Percentiles rank a stretch among this genome's conserved stretches.
Evolutionary conservation across 2,329 filamentous ascomycete genomes (phyloP).

Genomic region (Penicillium sp.): DNA sequence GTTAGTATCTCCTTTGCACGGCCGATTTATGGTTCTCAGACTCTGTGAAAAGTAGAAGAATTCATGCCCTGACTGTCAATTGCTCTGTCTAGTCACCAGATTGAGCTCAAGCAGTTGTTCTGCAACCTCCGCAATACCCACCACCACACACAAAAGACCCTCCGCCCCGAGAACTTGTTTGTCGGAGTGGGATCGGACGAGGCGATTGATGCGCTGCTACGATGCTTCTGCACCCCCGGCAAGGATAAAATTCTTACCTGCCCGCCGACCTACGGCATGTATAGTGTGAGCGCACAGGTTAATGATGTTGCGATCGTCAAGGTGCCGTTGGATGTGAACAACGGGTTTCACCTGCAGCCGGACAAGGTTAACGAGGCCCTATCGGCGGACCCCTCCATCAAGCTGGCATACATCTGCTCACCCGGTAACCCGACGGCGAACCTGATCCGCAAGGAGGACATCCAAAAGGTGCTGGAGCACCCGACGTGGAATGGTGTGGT

Average conservation of each 20-base stretch:
- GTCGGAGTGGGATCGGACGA: constrained; percentile 96
- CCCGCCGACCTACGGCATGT: constrained; percentile 98
- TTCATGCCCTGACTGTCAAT: constrained; percentile 1
- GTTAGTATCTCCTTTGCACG: constrained; percentile 34
- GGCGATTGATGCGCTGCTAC: constrained; percentile 90
- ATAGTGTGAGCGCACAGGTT: constrained; percentile 87
- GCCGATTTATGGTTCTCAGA: not conserved
- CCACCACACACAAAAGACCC: constrained; percentile 71
- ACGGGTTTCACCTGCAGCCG: constrained; percentile 74
- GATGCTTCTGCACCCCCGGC: constrained; percentile 88
- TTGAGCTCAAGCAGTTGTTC: constrained; percentile 80
- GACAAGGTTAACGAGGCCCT: constrained; percentile 69
- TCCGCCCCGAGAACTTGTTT: constrained; percentile 84
- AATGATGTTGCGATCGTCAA: constrained; percentile 88
- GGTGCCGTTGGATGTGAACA: constrained; percentile 75
- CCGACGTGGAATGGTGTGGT: constrained; percentile 94
- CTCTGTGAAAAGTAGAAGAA: not conserved
- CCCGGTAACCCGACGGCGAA: constrained; percentile 92
- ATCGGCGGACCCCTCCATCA: constrained; percentile 68
- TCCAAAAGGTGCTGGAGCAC: constrained; percentile 76
- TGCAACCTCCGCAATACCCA: constrained; percentile 84
- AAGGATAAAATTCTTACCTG: constrained; percentile 90
- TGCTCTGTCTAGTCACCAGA: constrained; percentile 66
- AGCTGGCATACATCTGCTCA: constrained; percentile 89
- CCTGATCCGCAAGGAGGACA: constrained; percentile 73